Percentiles rank a stretch among this genome's conserved stretches.
These are phyloP conservation scores for Russula virescens DNA, from an alignment of 768 basidiomycete genomes.

Conservation along the genomic window DNA sequence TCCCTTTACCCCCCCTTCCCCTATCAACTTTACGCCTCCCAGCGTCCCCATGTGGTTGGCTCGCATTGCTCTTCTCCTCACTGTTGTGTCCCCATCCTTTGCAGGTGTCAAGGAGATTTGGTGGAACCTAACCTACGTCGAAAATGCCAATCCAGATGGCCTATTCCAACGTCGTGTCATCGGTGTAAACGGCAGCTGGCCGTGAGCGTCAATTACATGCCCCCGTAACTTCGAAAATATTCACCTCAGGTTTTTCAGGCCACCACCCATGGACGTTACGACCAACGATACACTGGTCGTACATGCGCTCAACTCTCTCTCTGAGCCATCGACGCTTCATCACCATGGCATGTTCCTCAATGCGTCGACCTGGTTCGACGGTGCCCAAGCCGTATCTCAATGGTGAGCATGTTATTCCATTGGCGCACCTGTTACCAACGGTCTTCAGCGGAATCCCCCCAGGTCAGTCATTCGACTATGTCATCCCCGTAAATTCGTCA, in stretches of 20 bases:
- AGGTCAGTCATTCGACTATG: slow-evolving; percentile 64
- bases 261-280: slow-evolving; percentile 72
- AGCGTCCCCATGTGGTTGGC: slow-evolving; percentile 15
- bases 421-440: not conserved
- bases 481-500: slow-evolving; percentile 60
- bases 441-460: slow-evolving; percentile 66
- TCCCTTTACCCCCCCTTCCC: slow-evolving; percentile 1
- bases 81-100: slow-evolving; percentile 37
- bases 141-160: slow-evolving; percentile 78
- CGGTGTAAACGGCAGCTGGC: slow-evolving; percentile 92
- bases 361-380: slow-evolving; percentile 81
- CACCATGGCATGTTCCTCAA: slow-evolving; percentile 98
- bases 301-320: slow-evolving; percentile 70
- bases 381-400: slow-evolving; percentile 75
- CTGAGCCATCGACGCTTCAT: slow-evolving; percentile 66
- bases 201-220: slow-evolving; percentile 45
- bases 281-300: slow-evolving; percentile 68
- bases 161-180: slow-evolving; percentile 69
- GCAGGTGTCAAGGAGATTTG: slow-evolving; percentile 70
- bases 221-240: not conserved
- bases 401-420: slow-evolving; percentile 47
- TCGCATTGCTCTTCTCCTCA: slow-evolving; percentile 28
- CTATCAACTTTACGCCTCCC: not conserved
- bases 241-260: slow-evolving; percentile 39
- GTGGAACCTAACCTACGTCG: slow-evolving; percentile 90